A percentile compares a stretch with the other conserved stretches of the same genome.
Evolutionary conservation across 2,329 filamentous ascomycete genomes (phyloP).

Genomic region (Fusarium miscanthi): DNA sequence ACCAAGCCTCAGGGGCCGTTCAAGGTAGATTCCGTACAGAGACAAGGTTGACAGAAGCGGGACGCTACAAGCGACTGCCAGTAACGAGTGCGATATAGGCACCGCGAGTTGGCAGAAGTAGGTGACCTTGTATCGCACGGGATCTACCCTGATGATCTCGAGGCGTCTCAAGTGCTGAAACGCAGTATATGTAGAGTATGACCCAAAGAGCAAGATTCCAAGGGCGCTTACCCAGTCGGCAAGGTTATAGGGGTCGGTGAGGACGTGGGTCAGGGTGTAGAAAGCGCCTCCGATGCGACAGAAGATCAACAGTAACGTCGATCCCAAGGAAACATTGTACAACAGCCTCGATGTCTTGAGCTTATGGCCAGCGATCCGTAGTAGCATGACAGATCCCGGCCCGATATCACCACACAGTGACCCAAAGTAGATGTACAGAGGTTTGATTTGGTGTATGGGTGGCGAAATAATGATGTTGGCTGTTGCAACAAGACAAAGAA

Average conservation of each 20-base stretch:
- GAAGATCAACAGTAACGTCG: slow-evolving; percentile 24
- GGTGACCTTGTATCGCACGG: slow-evolving; percentile 13
- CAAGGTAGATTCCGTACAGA: slow-evolving; percentile 34
- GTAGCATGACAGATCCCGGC: slow-evolving; percentile 27
- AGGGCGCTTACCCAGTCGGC: slow-evolving; percentile 40
- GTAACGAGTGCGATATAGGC: slow-evolving; percentile 30
- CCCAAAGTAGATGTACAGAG: slow-evolving; percentile 42
- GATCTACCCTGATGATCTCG: slow-evolving; percentile 20
- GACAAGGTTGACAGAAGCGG: slow-evolving; percentile 31
- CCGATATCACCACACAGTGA: slow-evolving; percentile 43
- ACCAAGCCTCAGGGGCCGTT: neutral
- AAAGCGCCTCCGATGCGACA: slow-evolving; percentile 30
- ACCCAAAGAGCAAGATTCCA: slow-evolving; percentile 37
- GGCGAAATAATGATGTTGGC: slow-evolving; percentile 39
- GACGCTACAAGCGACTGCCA: slow-evolving; percentile 28
- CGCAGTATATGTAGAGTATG: slow-evolving; percentile 30
- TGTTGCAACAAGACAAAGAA: slow-evolving; percentile 39
- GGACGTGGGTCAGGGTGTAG: slow-evolving; percentile 30
- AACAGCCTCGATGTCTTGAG: slow-evolving; percentile 29
- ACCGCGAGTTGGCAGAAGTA: slow-evolving; percentile 13
- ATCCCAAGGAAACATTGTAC: slow-evolving; percentile 22
- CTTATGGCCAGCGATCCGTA: slow-evolving; percentile 32
- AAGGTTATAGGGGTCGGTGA: slow-evolving; percentile 35
- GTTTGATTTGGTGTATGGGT: slow-evolving; percentile 41
- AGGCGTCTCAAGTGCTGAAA: slow-evolving; percentile 36